Conservation (phyloP, 1,284 basidiomycete genomes). For the Ustilago xerochloae region DNA sequence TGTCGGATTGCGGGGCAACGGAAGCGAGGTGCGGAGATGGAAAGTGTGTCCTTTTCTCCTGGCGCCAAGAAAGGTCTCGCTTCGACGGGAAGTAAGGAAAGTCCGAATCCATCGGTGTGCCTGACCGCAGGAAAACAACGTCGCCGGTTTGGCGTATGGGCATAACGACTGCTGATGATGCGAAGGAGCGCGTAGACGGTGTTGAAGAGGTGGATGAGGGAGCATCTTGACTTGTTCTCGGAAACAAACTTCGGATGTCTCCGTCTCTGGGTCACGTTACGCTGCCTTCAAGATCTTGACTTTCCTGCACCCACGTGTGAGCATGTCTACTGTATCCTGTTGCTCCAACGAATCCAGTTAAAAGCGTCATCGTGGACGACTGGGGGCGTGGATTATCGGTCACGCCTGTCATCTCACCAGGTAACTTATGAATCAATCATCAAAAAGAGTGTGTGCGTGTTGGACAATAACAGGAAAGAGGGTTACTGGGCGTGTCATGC, state of each 20-base stretch:
- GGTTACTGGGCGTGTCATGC: not conserved
- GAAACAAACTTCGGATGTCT: not conserved
- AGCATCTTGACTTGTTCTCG: not conserved
- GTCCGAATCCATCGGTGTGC: not conserved
- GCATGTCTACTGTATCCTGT: too few relatives aligned
- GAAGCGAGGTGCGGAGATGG: not conserved
- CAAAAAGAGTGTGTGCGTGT: not conserved
- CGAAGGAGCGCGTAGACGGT: not conserved
- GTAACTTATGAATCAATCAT: not conserved
- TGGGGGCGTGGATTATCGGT: too few relatives aligned
- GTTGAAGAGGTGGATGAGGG: not conserved
- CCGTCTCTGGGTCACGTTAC: slow-evolving; percentile 2
- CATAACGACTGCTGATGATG: not conserved
- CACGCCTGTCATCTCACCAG: too few relatives aligned
- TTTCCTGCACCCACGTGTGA: too few relatives aligned
- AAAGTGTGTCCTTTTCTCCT: not conserved
- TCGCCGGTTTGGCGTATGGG: not conserved
- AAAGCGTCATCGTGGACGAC: too few relatives aligned
- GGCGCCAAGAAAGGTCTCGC: not conserved
- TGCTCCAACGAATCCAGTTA: too few relatives aligned
- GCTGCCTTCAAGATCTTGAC: not conserved
- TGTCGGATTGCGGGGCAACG: not conserved
- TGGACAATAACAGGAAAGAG: too few relatives aligned
- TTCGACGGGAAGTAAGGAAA: not conserved
- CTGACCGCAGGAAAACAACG: not conserved